Conservation (phyloP, 371 early-diverging fungal species). For the Mucor mucedo region DNA sequence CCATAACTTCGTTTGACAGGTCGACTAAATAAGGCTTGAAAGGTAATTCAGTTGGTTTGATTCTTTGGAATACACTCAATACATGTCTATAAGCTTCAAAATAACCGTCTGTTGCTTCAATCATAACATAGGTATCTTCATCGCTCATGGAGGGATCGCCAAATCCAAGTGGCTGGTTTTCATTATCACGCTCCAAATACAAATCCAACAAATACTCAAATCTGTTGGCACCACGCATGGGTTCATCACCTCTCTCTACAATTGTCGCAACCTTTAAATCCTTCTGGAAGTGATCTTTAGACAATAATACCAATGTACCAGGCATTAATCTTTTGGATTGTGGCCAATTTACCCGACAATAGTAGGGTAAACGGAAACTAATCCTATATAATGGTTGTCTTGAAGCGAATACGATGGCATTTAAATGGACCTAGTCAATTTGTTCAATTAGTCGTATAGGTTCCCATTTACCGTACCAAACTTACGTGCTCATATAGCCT, state of each 20-base stretch:
- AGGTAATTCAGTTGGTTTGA: conserved; percentile 16
- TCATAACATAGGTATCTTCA: conserved; percentile 38
- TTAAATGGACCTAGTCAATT: conserved; percentile 52
- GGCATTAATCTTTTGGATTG: conserved; percentile 64
- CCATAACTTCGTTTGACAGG: conserved; percentile 26
- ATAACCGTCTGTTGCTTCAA: conserved; percentile 56
- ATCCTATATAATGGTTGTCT: conserved; percentile 59
- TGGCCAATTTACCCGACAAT: conserved; percentile 52
- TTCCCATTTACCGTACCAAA: neutral
- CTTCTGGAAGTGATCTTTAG: conserved; percentile 55
- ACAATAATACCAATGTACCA: conserved; percentile 60
- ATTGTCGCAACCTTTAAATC: conserved; percentile 66
- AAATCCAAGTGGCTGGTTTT: conserved; percentile 44
- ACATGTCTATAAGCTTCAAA: conserved; percentile 64
- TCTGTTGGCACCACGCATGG: conserved; percentile 46
- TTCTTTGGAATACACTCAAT: conserved; percentile 23
- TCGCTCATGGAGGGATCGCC: conserved; percentile 43
- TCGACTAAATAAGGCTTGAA: conserved; percentile 25
- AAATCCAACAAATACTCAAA: conserved; percentile 62
- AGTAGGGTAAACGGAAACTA: conserved; percentile 56
- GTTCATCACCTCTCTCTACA: conserved; percentile 56
- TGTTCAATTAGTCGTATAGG: neutral
- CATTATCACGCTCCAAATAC: conserved; percentile 48
- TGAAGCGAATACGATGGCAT: conserved; percentile 57
- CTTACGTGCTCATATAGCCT: conserved; percentile 46